These are phyloP conservation scores for Amoebophrya sp. DNA, from an alignment of 169 alveolate genomes.

Conservation along the genomic window DNA sequence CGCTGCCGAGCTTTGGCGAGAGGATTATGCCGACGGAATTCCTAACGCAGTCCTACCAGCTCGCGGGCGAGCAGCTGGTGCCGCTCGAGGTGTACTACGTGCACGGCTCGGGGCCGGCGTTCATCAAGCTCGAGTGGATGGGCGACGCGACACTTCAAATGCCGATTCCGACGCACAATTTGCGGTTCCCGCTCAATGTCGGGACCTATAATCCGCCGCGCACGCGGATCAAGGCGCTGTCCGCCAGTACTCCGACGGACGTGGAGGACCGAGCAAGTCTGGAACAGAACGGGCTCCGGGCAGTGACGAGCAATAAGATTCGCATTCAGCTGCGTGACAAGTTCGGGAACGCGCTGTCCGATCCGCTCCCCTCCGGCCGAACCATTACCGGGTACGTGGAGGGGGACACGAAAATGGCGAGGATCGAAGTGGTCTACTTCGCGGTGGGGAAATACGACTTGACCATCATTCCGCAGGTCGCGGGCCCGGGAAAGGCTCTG, in stretches of 20 bases:
- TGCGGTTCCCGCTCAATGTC: neutral
- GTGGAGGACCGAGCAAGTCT: neutral
- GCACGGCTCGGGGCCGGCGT: neutral
- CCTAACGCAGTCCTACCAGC: neutral
- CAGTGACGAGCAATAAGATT: neutral
- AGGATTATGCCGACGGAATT: neutral
- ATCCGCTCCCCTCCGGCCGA: neutral
- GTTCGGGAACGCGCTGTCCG: neutral
- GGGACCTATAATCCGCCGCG: neutral
- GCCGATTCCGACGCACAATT: constrained; percentile 11
- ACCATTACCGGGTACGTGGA: neutral
- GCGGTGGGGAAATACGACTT: neutral
- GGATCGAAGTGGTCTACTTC: neutral
- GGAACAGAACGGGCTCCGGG: neutral
- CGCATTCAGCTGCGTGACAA: neutral
- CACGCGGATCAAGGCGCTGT: neutral
- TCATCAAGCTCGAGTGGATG: neutral
- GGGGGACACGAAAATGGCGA: neutral
- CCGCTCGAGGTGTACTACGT: neutral
- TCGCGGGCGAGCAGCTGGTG: constrained; percentile 15
- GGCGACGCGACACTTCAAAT: neutral
- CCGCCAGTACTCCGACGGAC: neutral
- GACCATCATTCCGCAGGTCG: neutral
- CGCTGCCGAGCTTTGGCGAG: neutral
- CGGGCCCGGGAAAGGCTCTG: neutral